These are phyloP conservation scores for Excoecaria cochinchinensis DNA, from an alignment of 345 rosid species.

Conservation along the genomic window DNA sequence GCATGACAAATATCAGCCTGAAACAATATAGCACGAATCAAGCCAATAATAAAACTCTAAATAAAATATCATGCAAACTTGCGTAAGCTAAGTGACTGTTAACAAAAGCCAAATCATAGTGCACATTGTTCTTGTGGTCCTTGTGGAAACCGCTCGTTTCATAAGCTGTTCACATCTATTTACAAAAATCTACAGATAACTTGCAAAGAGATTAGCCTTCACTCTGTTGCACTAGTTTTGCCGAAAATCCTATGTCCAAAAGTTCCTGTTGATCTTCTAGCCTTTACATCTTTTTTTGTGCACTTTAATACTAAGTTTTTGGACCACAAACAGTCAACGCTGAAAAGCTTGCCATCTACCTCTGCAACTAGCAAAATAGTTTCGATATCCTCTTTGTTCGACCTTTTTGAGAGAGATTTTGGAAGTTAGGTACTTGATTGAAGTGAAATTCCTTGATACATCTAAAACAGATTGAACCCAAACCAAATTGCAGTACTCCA, in stretches of 20 bases:
- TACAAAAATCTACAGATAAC: background rate
- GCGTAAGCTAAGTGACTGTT: background rate
- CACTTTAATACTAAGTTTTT: background rate
- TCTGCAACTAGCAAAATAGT: background rate
- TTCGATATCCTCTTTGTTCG: background rate
- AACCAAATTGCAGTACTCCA: no score
- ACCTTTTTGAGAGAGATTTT: background rate
- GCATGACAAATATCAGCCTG: constrained; percentile 74
- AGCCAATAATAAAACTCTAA: background rate
- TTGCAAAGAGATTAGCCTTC: background rate
- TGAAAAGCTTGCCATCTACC: background rate
- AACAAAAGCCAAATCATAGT: background rate
- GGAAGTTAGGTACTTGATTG: background rate
- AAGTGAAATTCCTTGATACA: no score
- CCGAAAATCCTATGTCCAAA: background rate
- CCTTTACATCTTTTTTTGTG: background rate
- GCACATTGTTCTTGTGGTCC: background rate
- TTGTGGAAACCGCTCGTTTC: background rate
- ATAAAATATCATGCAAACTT: background rate
- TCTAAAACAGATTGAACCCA: no score
- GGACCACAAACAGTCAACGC: background rate
- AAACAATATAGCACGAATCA: background rate
- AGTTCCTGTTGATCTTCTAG: background rate
- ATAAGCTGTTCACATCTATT: background rate
- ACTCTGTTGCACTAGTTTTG: background rate